phyloP scores from a whole-genome alignment of 2,329 filamentous ascomycete genomes.

The Furcasterigmium sp. region DNA sequence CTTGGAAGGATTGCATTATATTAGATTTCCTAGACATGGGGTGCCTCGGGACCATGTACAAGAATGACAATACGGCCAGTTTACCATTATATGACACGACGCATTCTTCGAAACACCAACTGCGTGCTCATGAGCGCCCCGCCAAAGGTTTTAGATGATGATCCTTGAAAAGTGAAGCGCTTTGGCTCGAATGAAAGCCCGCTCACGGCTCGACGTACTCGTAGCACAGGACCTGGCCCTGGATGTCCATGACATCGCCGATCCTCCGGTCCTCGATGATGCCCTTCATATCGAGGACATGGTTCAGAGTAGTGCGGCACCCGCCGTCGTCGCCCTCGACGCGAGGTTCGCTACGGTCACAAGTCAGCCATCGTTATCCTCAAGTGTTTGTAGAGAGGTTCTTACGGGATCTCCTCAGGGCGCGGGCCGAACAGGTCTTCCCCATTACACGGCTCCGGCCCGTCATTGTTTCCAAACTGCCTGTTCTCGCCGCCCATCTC shows the following conservation, averaged over 20 bases:
- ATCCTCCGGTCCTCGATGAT: slow-evolving; percentile 17
- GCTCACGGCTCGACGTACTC: slow-evolving; percentile 14
- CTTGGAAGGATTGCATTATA: too few species aligned
- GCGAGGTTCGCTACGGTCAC: neutral
- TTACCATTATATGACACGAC: too few species aligned
- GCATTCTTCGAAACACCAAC: too few species aligned
- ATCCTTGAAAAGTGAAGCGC: too few species aligned
- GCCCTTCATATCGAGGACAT: slow-evolving; percentile 20
- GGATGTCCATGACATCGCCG: slow-evolving; percentile 22
- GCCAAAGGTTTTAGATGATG: too few species aligned
- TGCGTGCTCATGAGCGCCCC: too few species aligned
- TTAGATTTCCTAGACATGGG: too few species aligned
- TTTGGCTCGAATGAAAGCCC: neutral
- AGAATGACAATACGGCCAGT: too few species aligned
- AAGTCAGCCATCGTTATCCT: neutral
- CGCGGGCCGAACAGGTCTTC: neutral
- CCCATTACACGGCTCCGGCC: neutral
- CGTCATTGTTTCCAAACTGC: neutral
- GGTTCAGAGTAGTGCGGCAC: slow-evolving; percentile 16
- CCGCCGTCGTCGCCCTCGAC: slow-evolving; percentile 11
- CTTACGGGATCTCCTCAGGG: slow-evolving; percentile 1
- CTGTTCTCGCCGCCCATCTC: slow-evolving; percentile 4
- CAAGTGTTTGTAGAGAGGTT: neutral
- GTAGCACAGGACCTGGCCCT: slow-evolving; percentile 15
- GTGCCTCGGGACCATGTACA: too few species aligned